Base-by-base conservation (phyloP, 805 yeast genomes). In the Tetrapisispora arboricola region DNA sequence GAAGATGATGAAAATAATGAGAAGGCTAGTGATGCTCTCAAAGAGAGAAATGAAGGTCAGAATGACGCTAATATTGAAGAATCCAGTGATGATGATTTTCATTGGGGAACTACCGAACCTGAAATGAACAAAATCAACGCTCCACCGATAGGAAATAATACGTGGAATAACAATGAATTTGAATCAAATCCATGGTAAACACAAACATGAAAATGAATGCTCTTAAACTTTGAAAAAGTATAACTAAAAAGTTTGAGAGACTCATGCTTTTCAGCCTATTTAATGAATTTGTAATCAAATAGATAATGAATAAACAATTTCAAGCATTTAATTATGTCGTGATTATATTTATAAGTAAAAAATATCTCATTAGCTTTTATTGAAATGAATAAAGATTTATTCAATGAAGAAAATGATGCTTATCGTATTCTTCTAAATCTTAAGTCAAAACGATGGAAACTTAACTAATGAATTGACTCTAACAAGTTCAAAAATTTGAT, bases 111-210 rank as follows among this genome's bases (percentile, higher is more conserved):
- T 70, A 57, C 29, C n/a, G 37, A 34, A 11, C 18, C 20, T 10
- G 37, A 16, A 10, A 6, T 13, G 16, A 17, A 25, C 15, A 34
- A 34, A 13, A 34, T 34, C 3, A 15, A 15, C 4, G 38, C 38
- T 3, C 38, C 92, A n/a, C 69, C 81, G 3, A 48, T 55, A 8
- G 46, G 54, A 15, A 58, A 48, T 3, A 49, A 53, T 15, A 49
- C 47, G 24, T 68, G 77, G 53, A 10, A 25, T 9, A 73, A 68
- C 4, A 70, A 68, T 17, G 77, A 72, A n/a, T 68, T 73, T 15
- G 80, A 75, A 38, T 62, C 64, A 3, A 82, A 82, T 51, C 92
- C 88, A 4, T 82, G 92, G 92, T 61, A 44, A 47, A n/a, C n/a
- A 17, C 5, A 29, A 29, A n/a, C 10, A 18, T 4, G 32, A n/a